phyloP scores from a whole-genome alignment of 177 flowering plant species.

The Tripterygium wilfordii region DNA sequence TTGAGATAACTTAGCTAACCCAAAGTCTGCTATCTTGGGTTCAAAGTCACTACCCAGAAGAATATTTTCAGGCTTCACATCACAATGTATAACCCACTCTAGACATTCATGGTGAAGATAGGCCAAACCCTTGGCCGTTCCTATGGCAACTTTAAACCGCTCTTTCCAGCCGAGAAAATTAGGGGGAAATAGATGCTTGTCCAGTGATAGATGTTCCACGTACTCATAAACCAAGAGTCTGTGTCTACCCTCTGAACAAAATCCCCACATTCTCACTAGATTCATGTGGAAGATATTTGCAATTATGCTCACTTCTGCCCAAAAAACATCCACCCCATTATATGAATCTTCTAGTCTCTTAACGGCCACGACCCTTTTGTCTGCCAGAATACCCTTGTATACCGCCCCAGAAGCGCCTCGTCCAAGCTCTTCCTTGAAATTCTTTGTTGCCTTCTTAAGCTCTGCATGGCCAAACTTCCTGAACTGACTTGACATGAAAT shows the following conservation, averaged over 20 bases:
- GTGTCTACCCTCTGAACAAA: too few relatives aligned
- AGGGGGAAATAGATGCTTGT: constrained; percentile 18
- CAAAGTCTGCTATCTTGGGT: constrained; percentile 69
- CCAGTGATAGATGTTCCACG: too few relatives aligned
- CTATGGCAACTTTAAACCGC: constrained; percentile 40
- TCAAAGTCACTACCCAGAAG: constrained; percentile 43
- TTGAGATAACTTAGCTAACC: constrained; percentile 49
- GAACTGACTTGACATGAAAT: constrained; percentile 31
- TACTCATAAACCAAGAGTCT: too few relatives aligned
- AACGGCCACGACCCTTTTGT: constrained; percentile 47
- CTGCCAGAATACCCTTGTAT: constrained; percentile 42
- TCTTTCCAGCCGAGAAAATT: constrained; percentile 33
- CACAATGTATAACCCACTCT: too few relatives aligned
- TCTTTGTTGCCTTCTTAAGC: too few relatives aligned
- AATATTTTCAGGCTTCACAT: too few relatives aligned
- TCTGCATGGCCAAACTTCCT: constrained; percentile 41
- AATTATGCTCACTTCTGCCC: constrained; percentile 55
- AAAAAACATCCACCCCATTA: constrained; percentile 47
- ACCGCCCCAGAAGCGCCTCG: constrained; percentile 58
- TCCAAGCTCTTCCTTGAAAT: too few relatives aligned
- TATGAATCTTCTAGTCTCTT: constrained; percentile 38
- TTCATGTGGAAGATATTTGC: constrained; percentile 62
- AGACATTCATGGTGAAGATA: neutral
- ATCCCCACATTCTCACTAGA: constrained; percentile 51
- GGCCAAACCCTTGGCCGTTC: constrained; percentile 57